These are phyloP conservation scores for Avena sativa DNA, from an alignment of 176 grass and related monocot genomes.

Conservation along the genomic window DNA sequence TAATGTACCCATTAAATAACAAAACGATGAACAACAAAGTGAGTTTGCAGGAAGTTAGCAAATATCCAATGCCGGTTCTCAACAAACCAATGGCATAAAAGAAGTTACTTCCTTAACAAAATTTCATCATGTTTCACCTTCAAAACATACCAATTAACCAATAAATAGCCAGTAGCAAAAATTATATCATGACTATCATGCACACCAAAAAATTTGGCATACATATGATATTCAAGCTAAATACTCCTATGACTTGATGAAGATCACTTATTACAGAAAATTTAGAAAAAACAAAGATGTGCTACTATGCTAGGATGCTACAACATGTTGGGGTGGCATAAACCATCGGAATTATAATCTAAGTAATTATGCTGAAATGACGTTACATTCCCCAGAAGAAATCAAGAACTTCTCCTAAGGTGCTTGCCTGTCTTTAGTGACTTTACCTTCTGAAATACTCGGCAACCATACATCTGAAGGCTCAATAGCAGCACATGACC, in stretches of 20 bases:
- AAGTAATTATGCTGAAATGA: slow-evolving; percentile 25
- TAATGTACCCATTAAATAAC: background rate
- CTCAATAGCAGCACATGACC: slow-evolving; percentile 79
- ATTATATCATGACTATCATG: background rate
- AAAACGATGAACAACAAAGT: background rate
- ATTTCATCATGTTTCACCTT: slow-evolving; percentile 5
- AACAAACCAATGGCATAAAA: slow-evolving; percentile 7
- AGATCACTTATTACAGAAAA: background rate
- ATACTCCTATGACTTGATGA: slow-evolving; percentile 21
- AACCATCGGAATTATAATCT: background rate
- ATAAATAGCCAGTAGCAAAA: slow-evolving; percentile 19
- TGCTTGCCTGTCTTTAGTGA: background rate
- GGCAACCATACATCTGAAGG: slow-evolving; percentile 96
- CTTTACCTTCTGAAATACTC: slow-evolving; percentile 95
- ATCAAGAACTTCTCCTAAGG: slow-evolving; percentile 9
- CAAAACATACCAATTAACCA: slow-evolving; percentile 2
- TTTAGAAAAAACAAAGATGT: slow-evolving; percentile 7
- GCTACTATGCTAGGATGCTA: background rate
- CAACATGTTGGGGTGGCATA: background rate
- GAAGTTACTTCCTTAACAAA: background rate
- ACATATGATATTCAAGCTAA: background rate
- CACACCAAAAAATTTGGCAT: background rate
- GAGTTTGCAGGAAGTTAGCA: slow-evolving; percentile 23
- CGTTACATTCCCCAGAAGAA: slow-evolving; percentile 9
- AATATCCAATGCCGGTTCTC: background rate